Conservation (phyloP, 805 yeast genomes). For the Candida ponderosae region DNA sequence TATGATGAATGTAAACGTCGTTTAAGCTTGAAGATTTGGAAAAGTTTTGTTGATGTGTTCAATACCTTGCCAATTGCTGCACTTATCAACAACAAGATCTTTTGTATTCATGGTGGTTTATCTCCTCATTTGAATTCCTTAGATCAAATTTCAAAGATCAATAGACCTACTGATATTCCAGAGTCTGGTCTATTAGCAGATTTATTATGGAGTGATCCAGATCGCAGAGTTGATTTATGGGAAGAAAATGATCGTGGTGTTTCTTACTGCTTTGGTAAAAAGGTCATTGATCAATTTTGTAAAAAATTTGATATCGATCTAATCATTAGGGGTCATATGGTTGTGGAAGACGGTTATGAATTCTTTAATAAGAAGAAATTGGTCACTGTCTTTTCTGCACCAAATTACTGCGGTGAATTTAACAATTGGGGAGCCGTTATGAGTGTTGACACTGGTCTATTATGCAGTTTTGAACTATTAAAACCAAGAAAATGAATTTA, state of each 20-base stretch:
- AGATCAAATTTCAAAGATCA: slow-evolving; percentile 62
- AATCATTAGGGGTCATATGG: slow-evolving; percentile 83
- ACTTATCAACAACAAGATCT: slow-evolving; percentile 89
- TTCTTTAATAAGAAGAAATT: slow-evolving; percentile 67
- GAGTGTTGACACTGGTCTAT: slow-evolving; percentile 60
- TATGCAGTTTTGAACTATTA: slow-evolving; percentile 64
- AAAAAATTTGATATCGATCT: slow-evolving; percentile 63
- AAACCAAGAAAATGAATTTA: slow-evolving; percentile 35
- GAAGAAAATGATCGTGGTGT: slow-evolving; percentile 80
- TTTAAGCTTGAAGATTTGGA: slow-evolving; percentile 90
- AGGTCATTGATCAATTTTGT: slow-evolving; percentile 64
- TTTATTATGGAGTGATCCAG: slow-evolving; percentile 80
- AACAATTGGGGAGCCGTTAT: slow-evolving; percentile 76
- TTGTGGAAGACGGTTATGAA: slow-evolving; percentile 83
- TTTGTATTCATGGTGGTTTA: slow-evolving; percentile 81
- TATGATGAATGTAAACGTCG: slow-evolving; percentile 97
- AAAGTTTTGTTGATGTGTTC: slow-evolving; percentile 86
- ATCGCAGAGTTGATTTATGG: slow-evolving; percentile 52
- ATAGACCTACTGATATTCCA: slow-evolving; percentile 79
- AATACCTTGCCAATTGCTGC: slow-evolving; percentile 95
- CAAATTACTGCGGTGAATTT: slow-evolving; percentile 41
- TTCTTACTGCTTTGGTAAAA: slow-evolving; percentile 67
- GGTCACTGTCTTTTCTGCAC: slow-evolving; percentile 77
- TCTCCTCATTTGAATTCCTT: slow-evolving; percentile 63
- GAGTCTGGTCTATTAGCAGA: slow-evolving; percentile 74